phyloP scores from a whole-genome alignment of 352 stramenopile species.

The Pythium sukuiense region DNA sequence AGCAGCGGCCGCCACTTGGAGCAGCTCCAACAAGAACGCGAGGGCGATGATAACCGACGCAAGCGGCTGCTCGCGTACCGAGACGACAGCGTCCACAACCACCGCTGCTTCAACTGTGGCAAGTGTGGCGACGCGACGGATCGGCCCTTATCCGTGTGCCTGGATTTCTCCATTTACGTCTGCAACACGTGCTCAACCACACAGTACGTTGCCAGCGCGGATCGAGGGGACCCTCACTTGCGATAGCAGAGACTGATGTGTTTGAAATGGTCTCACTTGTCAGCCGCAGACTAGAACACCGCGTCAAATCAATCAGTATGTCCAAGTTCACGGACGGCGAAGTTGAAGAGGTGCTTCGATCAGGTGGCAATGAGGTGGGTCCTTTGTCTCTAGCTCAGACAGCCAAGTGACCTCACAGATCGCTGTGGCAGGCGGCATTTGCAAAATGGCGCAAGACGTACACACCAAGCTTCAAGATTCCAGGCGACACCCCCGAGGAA shows the following conservation, averaged over 20 bases:
- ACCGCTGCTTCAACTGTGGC: conserved; percentile 2
- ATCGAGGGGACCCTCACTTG: too few species aligned
- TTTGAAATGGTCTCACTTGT: neutral
- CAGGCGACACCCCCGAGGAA: neutral
- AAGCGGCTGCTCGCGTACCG: conserved; percentile 2
- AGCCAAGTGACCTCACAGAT: neutral
- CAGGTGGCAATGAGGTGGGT: conserved; percentile 6
- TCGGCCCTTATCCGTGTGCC: neutral
- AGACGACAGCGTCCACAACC: neutral
- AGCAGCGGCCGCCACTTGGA: neutral
- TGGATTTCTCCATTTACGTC: conserved; percentile 6
- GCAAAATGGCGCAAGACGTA: conserved; percentile 6
- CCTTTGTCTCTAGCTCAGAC: neutral
- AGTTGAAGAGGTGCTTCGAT: neutral
- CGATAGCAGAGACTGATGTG: neutral
- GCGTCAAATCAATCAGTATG: conserved; percentile 10
- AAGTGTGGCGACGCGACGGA: neutral
- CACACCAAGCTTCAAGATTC: neutral
- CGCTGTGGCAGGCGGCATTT: neutral
- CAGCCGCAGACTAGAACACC: neutral
- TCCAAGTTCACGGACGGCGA: conserved; percentile 14
- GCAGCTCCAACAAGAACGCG: neutral
- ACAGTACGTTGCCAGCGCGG: neutral
- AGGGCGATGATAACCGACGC: neutral
- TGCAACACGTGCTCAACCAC: conserved; percentile 4